phyloP scores from a whole-genome alignment of 768 basidiomycete genomes.

The Rhodosporidiobolus sp. region DNA sequence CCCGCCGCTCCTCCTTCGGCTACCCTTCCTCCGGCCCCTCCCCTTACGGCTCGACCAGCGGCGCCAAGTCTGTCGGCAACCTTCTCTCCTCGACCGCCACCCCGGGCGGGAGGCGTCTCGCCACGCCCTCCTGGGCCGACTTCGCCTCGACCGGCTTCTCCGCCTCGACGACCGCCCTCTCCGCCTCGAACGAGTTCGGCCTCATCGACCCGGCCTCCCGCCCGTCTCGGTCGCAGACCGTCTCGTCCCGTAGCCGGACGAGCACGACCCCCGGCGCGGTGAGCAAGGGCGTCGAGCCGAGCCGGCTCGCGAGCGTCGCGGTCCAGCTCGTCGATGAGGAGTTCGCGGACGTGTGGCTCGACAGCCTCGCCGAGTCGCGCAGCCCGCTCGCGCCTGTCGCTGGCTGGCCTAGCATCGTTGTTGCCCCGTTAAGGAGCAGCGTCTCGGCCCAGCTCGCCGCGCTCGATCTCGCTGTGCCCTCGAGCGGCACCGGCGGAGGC shows the following conservation, averaged over 20 bases:
- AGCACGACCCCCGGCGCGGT: neutral
- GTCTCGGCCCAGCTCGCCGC: neutral
- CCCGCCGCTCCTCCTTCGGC: neutral
- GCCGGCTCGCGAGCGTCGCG: neutral
- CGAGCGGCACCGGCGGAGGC: neutral
- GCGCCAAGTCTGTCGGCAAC: slow-evolving; percentile 13
- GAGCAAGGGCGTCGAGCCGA: neutral
- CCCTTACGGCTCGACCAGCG: neutral
- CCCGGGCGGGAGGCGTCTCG: neutral
- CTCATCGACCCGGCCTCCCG: neutral
- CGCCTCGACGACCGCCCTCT: neutral
- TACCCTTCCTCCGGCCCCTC: neutral
- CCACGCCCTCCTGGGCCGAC: slow-evolving; percentile 21
- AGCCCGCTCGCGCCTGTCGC: neutral
- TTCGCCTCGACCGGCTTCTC: slow-evolving; percentile 28
- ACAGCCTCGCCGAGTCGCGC: slow-evolving; percentile 18
- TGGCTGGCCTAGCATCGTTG: neutral
- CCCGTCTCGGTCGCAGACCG: neutral
- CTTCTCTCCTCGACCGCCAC: neutral
- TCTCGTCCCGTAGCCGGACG: neutral
- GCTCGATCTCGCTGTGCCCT: neutral
- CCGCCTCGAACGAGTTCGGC: slow-evolving; percentile 13
- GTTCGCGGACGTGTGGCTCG: slow-evolving; percentile 25
- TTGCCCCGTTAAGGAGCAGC: neutral
- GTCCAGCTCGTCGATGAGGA: slow-evolving; percentile 28